These are phyloP conservation scores for Emergomyces orientalis DNA, from an alignment of 2,329 filamentous ascomycete species.

Conservation along the genomic window DNA sequence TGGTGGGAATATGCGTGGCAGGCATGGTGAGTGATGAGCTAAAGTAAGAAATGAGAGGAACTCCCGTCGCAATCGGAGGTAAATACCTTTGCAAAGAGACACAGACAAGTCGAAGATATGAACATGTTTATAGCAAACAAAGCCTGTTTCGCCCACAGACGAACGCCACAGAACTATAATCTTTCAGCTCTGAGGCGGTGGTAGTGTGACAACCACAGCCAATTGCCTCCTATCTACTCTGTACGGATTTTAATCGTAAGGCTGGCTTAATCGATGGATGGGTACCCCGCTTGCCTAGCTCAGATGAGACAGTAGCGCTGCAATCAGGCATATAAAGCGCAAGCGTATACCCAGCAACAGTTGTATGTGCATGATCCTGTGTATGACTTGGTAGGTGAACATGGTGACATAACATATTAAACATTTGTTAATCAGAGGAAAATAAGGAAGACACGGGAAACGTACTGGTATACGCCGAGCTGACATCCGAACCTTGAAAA, in stretches of 20 bases:
- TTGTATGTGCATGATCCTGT: no score
- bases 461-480: not conserved
- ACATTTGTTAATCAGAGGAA: not conserved
- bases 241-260: not conserved
- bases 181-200: not conserved
- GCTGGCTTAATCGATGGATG: not conserved
- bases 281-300: not conserved
- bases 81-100: not conserved
- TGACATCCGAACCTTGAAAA: not conserved
- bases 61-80: not conserved
- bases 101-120: not conserved
- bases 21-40: not conserved
- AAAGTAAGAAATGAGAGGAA: not conserved
- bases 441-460: not conserved
- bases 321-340: not conserved
- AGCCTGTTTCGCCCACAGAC: not conserved
- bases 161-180: not conserved
- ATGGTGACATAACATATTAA: not conserved
- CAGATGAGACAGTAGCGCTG: not conserved
- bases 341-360: not conserved
- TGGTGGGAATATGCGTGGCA: not conserved
- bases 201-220: no score
- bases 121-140: not conserved
- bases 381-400: no score
- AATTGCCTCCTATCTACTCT: no score